These are phyloP conservation scores for Acidiella bohemica DNA, from an alignment of 495 filamentous ascomycete genomes.

Conservation along the genomic window DNA sequence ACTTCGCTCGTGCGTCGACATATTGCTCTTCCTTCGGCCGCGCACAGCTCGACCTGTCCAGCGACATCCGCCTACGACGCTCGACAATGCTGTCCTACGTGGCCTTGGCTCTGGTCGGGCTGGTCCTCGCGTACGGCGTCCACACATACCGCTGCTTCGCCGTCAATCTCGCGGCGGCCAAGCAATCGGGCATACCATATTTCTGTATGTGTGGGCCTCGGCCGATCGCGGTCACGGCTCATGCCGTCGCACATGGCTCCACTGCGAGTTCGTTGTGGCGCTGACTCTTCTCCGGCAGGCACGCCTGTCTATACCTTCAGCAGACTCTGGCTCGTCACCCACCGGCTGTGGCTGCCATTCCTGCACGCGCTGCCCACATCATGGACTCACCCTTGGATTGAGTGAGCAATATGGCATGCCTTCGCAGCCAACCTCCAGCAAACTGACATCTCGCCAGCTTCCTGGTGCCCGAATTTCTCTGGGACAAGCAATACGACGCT, in stretches of 20 bases:
- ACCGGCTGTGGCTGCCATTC: constrained; percentile 36
- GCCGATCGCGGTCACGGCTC: no score
- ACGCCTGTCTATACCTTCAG: constrained; percentile 27
- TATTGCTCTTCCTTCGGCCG: no score
- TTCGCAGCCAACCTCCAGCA: no score
- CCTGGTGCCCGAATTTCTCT: constrained; percentile 30
- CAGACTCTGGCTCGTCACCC: constrained; percentile 37
- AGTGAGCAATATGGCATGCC: no score
- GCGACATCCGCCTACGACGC: background rate
- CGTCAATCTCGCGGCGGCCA: constrained; percentile 26
- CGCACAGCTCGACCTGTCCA: no score
- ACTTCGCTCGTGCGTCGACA: no score
- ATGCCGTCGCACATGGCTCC: no score
- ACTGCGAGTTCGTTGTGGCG: no score
- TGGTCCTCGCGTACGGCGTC: constrained; percentile 13
- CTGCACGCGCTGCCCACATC: constrained; percentile 35
- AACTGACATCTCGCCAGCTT: constrained; percentile 18
- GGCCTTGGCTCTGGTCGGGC: constrained; percentile 7
- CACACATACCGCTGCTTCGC: constrained; percentile 19
- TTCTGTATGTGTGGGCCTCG: constrained; percentile 7
- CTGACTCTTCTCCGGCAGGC: constrained; percentile 1
- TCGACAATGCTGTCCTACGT: constrained; percentile 15
- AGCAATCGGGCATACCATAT: constrained; percentile 29
- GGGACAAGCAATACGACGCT: constrained; percentile 28
- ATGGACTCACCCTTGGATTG: constrained; percentile 35